Base-by-base conservation (phyloP, 495 filamentous ascomycete genomes). In the Penicillium chermesinum region DNA sequence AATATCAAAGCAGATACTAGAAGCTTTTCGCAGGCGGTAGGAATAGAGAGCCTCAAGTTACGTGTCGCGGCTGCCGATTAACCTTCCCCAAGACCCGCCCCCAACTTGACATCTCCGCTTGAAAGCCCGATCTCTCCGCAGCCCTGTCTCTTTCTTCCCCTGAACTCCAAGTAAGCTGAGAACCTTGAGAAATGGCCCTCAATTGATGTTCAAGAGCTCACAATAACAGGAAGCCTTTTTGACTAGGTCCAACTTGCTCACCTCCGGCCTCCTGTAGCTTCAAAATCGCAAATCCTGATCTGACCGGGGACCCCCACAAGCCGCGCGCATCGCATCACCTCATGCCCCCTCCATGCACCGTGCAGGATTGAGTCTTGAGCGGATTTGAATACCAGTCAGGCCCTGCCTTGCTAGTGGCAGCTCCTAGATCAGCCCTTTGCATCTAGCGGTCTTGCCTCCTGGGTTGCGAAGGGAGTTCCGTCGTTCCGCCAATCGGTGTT, bases 291-390 rank as follows among this genome's bases (percentile, higher is more conserved):
- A 16, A 16, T 48, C n/a, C 9, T 18, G 8, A 48, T 48, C 25
- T 14, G 14, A 13, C 38, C 12, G 19, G 7, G 1, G 7, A 33
- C 12, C 45, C 45, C 45, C 45, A 48, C 45, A 48, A 41, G 25
- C 45, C 37, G 27, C 15, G 45, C 37, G 37, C 45, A 47, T 47
- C 44, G 44, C 32, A 19, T 19, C 32, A 13, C 20, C 3, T 30
- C 21, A n/a, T n/a, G 22, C 17, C 16, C 17, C 15, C 22, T 3
- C n/a, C 3, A 43, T 44, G 25, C 30, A 27, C 41, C 33, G 41
- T 27, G 19, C 21, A 25, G 41, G 36, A 19, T 19, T n/a, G 22
- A n/a, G n/a, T n/a, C n/a, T 30, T 30, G 25, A 30, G 25, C 25
- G 25, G 10, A 30, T 10, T 30, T 30, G 10, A 30, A 30, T 5